Evolutionary conservation across 257 asterid species (phyloP), one percentile per base, ranked within the genome.

Genomic region (Paulownia fortunei): DNA sequence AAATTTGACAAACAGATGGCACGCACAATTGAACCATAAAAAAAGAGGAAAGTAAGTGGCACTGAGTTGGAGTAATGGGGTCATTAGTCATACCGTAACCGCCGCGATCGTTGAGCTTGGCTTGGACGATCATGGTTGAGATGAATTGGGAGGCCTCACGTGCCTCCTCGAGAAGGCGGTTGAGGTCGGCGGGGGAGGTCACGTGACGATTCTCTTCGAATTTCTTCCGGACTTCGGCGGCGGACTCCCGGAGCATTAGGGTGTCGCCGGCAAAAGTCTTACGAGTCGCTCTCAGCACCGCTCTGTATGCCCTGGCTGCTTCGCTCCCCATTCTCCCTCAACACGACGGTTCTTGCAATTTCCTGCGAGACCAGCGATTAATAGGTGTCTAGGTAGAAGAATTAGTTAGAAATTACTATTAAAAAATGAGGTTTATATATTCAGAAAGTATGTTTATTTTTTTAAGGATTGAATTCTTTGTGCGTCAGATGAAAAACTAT

Each of bases 151-250:
- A 89, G 19, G 98, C 97, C 89, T 93, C 98, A 26, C 89, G 90
- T 8, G 98, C 99, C 81, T 96, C 97, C 44, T 90, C 92, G 44
- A 92, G 82, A 54, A 89, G 92, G 84, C 90, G 87, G 72, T 69
- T 83, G 84, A 92, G 85, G 26, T 93, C 98, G 42, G 91, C 84
- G 30, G 88, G 82, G 16, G 99, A 92, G 72, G 86, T 84, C 84
- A 92, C 96, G 79, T 85, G 83, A 39, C 97, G 98, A 69, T 92
- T 89, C 90, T 93, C 97, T 82, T 91, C 94, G 86, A 95, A 95
- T 78, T 95, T 95, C 79, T 88, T 90, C 72, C 99, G 87, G 54
- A 85, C 91, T 87, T 93, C 97, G 62, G 87, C 89, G 80, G 97
- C 97, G 63, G 98, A 93, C 72, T 88, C 92, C 61, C 83, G 87